Percentiles rank a stretch among this genome's conserved stretches.
These are phyloP conservation scores for Paradendryphiella salina DNA, from an alignment of 2,329 filamentous ascomycete species.

Conservation along the genomic window DNA sequence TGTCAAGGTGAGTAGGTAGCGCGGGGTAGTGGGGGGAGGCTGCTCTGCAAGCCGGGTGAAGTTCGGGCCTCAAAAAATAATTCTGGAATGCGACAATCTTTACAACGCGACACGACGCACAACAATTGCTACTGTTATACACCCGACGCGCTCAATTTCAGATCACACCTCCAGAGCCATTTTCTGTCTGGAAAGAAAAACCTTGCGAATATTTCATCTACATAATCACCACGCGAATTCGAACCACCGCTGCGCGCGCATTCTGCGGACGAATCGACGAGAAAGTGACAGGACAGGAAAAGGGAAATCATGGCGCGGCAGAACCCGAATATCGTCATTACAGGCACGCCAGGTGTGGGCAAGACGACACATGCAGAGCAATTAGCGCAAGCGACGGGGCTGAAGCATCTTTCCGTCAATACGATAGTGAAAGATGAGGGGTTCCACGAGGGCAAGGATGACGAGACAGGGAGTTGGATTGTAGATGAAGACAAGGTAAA, in stretches of 20 bases:
- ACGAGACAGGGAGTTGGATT: conserved; percentile 83
- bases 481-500: conserved; percentile 95
- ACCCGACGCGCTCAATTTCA: no score
- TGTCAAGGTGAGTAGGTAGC: conserved; percentile 14
- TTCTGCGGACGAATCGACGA: neutral
- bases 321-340: conserved; percentile 87
- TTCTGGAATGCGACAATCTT: conserved; percentile 14
- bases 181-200: no score
- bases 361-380: conserved; percentile 92
- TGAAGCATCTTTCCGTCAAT: conserved; percentile 87
- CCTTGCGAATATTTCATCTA: neutral
- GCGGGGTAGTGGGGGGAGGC: conserved; percentile 24
- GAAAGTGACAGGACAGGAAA: no score
- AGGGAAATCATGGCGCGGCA: conserved; percentile 42
- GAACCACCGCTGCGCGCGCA: neutral
- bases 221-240: neutral
- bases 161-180: no score
- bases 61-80: conserved; percentile 23
- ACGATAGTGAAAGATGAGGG: conserved; percentile 85
- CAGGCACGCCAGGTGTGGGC: conserved; percentile 91
- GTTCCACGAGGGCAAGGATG: conserved; percentile 86
- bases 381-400: conserved; percentile 72
- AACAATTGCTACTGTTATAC: neutral
- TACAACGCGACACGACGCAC: neutral
- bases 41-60: conserved; percentile 14